Conservation (phyloP, 2,329 filamentous ascomycete genomes). For the Cercospora sp. region DNA sequence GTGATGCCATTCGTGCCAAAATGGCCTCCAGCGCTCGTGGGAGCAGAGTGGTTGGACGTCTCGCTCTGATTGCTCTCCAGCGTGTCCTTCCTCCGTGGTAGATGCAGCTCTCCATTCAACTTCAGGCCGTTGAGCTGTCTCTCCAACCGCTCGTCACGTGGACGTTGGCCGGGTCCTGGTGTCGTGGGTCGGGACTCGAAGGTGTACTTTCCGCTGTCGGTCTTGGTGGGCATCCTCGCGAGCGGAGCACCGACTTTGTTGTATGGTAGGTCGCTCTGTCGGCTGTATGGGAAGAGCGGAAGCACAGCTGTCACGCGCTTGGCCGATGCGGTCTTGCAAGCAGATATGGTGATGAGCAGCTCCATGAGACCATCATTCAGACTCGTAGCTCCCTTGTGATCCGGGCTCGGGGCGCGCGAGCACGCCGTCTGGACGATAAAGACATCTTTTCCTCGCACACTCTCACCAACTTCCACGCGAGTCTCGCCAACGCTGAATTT, state of each 20-base stretch:
- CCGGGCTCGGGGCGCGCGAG: conserved; percentile 20
- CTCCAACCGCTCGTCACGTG: conserved; percentile 53
- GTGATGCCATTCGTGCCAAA: conserved; percentile 11
- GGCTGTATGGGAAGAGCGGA: conserved; percentile 93
- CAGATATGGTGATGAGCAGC: conserved; percentile 96
- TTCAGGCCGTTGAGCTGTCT: conserved; percentile 71
- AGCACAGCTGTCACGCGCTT: conserved; percentile 91
- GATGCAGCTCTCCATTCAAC: conserved; percentile 41
- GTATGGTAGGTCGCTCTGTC: conserved; percentile 95
- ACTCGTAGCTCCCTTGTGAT: conserved; percentile 21
- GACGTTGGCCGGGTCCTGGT: conserved; percentile 67
- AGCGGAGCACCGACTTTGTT: conserved; percentile 92
- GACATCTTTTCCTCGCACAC: conserved; percentile 95
- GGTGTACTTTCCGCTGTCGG: conserved; percentile 67
- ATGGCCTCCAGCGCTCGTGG: conserved; percentile 2
- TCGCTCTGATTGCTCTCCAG: conserved; percentile 38
- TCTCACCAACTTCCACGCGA: conserved; percentile 92
- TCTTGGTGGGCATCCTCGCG: conserved; percentile 64
- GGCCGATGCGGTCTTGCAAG: conserved; percentile 92
- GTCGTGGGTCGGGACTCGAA: conserved; percentile 92
- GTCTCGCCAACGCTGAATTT: conserved; percentile 97
- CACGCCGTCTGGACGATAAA: conserved; percentile 85
- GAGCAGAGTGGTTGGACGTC: conserved; percentile 24
- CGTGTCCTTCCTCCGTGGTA: conserved; percentile 35
- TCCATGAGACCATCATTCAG: conserved; percentile 92